A percentile compares a stretch with the other conserved stretches of the same genome.
Conservation (phyloP, 129 eudicot genomes). For the Logfia minima region DNA sequence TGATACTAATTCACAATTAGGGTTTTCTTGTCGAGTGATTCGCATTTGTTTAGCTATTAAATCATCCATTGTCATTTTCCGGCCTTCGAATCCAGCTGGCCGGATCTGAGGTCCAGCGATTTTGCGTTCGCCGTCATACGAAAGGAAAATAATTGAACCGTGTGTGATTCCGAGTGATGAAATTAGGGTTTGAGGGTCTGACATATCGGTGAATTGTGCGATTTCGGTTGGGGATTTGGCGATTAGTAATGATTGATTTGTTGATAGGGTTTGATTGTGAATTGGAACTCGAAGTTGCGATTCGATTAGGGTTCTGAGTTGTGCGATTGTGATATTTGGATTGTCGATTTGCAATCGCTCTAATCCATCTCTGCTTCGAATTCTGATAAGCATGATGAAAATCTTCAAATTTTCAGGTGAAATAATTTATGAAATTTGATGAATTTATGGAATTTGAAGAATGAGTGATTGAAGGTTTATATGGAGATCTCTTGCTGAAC, state of each 20-base stretch:
- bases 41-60: conserved; percentile 88
- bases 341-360: conserved; percentile 73
- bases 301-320: conserved; percentile 76
- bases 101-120: conserved; percentile 51
- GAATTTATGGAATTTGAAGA: conserved; percentile 3
- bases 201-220: conserved; percentile 65
- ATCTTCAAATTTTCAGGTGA: neutral
- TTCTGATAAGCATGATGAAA: conserved; percentile 72
- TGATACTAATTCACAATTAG: conserved; percentile 79
- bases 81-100: conserved; percentile 78
- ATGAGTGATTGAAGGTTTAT: neutral
- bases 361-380: conserved; percentile 85
- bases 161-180: conserved; percentile 55
- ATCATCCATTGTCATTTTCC: conserved; percentile 98
- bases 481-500: neutral
- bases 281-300: conserved; percentile 72
- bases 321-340: conserved; percentile 60
- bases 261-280: conserved; percentile 66
- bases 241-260: conserved; percentile 61
- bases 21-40: conserved; percentile 67
- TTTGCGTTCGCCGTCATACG: conserved; percentile 74
- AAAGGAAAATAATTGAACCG: conserved; percentile 67
- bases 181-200: conserved; percentile 51
- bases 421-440: neutral
- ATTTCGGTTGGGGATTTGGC: conserved; percentile 68